A percentile compares a stretch with the other conserved stretches of the same genome.
These are phyloP conservation scores for Nephelium lappaceum DNA, from an alignment of 345 rosid genomes.

Conservation along the genomic window DNA sequence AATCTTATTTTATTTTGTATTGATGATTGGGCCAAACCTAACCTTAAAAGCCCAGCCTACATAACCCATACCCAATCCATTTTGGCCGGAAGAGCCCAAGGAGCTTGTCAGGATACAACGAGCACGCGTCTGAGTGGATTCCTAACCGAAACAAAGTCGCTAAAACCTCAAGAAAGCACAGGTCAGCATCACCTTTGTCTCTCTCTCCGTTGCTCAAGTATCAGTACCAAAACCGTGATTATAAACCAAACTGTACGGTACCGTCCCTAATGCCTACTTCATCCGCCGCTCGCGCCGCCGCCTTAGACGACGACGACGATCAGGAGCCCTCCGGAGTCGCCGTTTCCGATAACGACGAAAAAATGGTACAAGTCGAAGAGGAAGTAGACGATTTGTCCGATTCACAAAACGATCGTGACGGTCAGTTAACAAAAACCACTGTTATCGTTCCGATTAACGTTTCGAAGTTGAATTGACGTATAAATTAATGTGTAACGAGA, in stretches of 20 bases:
- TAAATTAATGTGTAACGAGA: neutral
- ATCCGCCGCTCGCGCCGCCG: slow-evolving; percentile 14
- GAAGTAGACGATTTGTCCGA: slow-evolving; percentile 22
- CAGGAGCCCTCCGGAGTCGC: slow-evolving; percentile 10
- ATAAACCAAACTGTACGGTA: neutral
- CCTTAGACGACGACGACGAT: slow-evolving; percentile 15
- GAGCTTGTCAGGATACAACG: neutral
- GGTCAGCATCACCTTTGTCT: neutral
- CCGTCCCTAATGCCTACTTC: slow-evolving; percentile 28
- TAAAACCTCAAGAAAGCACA: neutral
- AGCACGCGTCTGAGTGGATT: neutral
- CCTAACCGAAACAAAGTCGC: neutral
- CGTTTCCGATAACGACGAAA: slow-evolving; percentile 12
- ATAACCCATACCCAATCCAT: neutral
- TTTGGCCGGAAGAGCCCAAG: neutral
- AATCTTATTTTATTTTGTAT: too few relatives aligned
- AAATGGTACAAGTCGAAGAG: slow-evolving; percentile 11
- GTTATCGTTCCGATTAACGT: neutral
- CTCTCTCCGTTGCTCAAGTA: neutral
- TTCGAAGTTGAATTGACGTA: neutral
- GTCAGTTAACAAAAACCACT: neutral
- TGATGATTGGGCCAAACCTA: too few relatives aligned
- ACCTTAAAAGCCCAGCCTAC: neutral
- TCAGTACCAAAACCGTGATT: neutral
- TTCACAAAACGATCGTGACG: slow-evolving; percentile 10